phyloP scores from a whole-genome alignment of 176 grass and related monocot species.

The Lolium perenne region DNA sequence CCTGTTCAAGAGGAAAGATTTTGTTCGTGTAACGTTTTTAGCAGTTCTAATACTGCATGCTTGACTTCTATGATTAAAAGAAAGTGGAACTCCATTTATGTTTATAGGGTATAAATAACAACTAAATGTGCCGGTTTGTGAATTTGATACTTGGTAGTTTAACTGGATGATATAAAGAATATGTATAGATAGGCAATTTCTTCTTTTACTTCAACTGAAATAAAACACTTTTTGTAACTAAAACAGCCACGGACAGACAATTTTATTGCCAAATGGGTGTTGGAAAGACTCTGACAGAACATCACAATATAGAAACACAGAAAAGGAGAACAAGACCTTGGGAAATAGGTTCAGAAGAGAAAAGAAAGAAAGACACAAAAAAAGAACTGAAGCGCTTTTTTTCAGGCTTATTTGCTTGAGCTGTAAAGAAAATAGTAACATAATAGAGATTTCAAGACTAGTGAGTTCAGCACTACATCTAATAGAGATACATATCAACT shows the following conservation, averaged over 20 bases:
- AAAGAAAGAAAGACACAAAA: background rate
- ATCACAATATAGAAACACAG: background rate
- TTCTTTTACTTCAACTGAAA: background rate
- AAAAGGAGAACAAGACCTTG: background rate
- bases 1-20: background rate
- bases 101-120: background rate
- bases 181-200: background rate
- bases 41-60: background rate
- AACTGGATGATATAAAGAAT: background rate
- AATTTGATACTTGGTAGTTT: background rate
- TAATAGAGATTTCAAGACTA: background rate
- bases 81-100: background rate
- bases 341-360: background rate
- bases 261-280: background rate
- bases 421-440: background rate
- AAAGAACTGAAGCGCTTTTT: background rate
- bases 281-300: background rate
- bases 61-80: slow-evolving; percentile 1
- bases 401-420: slow-evolving; percentile 8
- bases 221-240: background rate
- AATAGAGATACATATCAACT: too few relatives aligned
- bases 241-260: background rate
- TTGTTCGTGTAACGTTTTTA: background rate
- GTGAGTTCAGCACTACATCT: too few relatives aligned
- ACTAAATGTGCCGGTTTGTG: background rate